phyloP scores from a whole-genome alignment of 148 eudicot genomes.

The Cornus florida region DNA sequence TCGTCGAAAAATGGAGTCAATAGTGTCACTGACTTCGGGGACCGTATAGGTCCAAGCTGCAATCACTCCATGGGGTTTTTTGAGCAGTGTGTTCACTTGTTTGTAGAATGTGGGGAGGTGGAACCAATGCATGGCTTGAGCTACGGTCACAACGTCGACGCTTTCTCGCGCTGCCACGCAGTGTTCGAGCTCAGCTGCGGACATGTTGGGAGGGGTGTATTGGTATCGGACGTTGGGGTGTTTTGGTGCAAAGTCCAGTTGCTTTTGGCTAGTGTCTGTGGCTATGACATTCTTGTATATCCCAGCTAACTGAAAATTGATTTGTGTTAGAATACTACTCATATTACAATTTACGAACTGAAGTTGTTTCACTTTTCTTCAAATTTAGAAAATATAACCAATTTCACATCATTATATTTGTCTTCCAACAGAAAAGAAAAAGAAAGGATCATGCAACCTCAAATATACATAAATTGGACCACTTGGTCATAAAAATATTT shows the following conservation, averaged over 20 bases:
- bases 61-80: slow-evolving; percentile 69
- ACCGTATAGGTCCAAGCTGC: slow-evolving; percentile 91
- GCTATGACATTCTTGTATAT: slow-evolving; percentile 67
- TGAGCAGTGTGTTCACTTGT: slow-evolving; percentile 53
- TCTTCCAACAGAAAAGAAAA: no score
- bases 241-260: slow-evolving; percentile 66
- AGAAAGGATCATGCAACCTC: no score
- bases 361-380: no score
- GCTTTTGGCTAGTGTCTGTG: slow-evolving; percentile 80
- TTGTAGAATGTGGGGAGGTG: slow-evolving; percentile 62
- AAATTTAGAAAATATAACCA: no score
- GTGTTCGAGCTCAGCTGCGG: slow-evolving; percentile 29
- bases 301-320: slow-evolving; percentile 39
- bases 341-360: no score
- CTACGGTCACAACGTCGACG: slow-evolving; percentile 67
- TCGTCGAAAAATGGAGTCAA: slow-evolving; percentile 47
- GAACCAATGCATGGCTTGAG: slow-evolving; percentile 89
- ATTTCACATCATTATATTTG: no score
- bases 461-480: no score
- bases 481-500: no score
- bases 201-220: slow-evolving; percentile 45
- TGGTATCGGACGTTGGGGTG: slow-evolving; percentile 67
- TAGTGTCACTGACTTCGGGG: slow-evolving; percentile 35
- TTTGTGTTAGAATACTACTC: not conserved
- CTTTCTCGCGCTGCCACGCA: slow-evolving; percentile 34